Conservation (phyloP, 352 stramenopile genomes). For the Phytophthora brassicae region DNA sequence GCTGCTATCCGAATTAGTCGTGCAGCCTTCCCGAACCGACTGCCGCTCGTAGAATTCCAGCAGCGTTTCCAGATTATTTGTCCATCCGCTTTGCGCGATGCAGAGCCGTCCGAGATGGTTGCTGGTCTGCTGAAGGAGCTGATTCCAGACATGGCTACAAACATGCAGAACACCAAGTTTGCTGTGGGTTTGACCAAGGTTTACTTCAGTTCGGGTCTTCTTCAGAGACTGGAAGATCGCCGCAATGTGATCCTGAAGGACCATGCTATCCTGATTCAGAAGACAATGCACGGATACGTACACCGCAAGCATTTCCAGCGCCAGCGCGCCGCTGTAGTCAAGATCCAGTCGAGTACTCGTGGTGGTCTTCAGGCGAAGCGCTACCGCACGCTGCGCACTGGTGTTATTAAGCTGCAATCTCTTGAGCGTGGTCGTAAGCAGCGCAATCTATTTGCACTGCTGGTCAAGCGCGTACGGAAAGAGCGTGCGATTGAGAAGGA, state of each 20-base stretch:
- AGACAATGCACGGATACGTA: slow-evolving; percentile 77
- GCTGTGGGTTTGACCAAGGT: slow-evolving; percentile 86
- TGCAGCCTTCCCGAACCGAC: slow-evolving; percentile 97
- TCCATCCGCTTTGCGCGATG: no score
- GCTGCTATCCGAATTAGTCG: slow-evolving; percentile 98
- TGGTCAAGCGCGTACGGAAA: slow-evolving; percentile 47
- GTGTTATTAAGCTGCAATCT: slow-evolving; percentile 60
- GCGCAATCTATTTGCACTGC: slow-evolving; percentile 49
- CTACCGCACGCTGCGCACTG: slow-evolving; percentile 47
- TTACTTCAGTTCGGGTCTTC: slow-evolving; percentile 85
- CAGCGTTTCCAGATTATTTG: slow-evolving; percentile 86
- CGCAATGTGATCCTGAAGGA: slow-evolving; percentile 85
- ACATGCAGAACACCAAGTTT: no score
- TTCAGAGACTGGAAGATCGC: slow-evolving; percentile 84
- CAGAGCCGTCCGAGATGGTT: no score
- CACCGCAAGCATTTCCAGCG: slow-evolving; percentile 78
- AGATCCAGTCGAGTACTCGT: slow-evolving; percentile 83
- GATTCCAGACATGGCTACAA: no score
- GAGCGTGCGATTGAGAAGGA: slow-evolving; percentile 43
- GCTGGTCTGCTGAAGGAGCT: slow-evolving; percentile 51
- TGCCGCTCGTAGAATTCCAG: slow-evolving; percentile 88
- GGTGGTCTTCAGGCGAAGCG: slow-evolving; percentile 38
- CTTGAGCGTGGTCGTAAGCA: slow-evolving; percentile 59
- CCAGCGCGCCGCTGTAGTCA: slow-evolving; percentile 77
- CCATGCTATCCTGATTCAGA: slow-evolving; percentile 77